phyloP scores from a whole-genome alignment of 108 stramenopile species.

The Cylindrotheca fusiformis region DNA sequence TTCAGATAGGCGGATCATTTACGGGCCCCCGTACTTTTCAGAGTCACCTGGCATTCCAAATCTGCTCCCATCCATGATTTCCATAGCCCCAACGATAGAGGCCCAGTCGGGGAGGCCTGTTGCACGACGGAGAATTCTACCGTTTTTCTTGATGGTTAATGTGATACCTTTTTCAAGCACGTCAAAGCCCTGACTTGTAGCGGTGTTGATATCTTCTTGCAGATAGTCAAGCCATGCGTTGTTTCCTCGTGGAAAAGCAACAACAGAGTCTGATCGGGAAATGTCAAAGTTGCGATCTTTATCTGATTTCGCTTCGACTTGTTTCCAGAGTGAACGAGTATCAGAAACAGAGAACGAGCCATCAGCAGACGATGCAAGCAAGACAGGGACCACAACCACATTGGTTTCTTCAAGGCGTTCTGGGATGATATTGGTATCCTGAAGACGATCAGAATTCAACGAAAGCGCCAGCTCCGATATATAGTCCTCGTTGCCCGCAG shows the following conservation, averaged over 20 bases:
- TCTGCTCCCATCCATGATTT: conserved; percentile 70
- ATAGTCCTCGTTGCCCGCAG: conserved; percentile 70
- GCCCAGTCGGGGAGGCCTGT: conserved; percentile 68
- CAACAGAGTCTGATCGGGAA: conserved; percentile 49
- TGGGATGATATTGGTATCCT: conserved; percentile 72
- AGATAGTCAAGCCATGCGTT: conserved; percentile 68
- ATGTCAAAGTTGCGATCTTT: conserved; percentile 70
- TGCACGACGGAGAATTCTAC: conserved; percentile 70
- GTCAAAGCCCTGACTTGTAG: conserved; percentile 73
- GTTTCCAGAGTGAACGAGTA: conserved; percentile 17
- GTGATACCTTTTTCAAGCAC: conserved; percentile 72
- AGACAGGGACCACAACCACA: conserved; percentile 70
- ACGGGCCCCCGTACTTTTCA: conserved; percentile 46
- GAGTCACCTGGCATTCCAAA: conserved; percentile 80
- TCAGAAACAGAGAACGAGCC: conserved; percentile 15
- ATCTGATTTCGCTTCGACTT: conserved; percentile 35
- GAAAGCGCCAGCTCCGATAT: conserved; percentile 59
- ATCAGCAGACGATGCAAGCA: conserved; percentile 38
- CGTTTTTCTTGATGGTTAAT: conserved; percentile 82
- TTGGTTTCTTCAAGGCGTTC: conserved; percentile 50
- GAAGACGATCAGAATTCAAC: conserved; percentile 66
- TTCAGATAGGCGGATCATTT: too few relatives aligned
- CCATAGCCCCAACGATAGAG: conserved; percentile 65
- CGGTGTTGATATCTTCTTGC: conserved; percentile 67
- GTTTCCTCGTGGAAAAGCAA: conserved; percentile 58